A percentile compares a stretch with the other conserved stretches of the same genome.
phyloP scores from a whole-genome alignment of 2,329 filamentous ascomycete species.

The Xylariaceae sp. region DNA sequence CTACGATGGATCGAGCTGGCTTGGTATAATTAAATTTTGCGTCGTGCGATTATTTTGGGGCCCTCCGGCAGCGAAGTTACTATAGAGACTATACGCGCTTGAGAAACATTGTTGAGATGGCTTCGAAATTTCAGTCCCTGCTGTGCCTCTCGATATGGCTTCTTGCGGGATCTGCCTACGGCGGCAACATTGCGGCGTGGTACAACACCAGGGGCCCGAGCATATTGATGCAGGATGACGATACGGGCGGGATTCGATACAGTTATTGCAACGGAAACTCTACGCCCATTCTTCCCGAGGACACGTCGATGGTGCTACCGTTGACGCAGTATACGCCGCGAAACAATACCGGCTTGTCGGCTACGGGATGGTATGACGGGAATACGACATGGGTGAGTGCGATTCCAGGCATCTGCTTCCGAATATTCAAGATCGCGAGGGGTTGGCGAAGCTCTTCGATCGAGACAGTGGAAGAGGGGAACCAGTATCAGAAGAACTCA shows the following conservation, averaged over 20 bases:
- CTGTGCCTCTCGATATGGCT: slow-evolving; percentile 14
- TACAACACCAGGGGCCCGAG: slow-evolving; percentile 29
- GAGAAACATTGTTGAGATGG: background rate
- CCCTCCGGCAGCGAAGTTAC: no score
- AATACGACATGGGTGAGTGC: slow-evolving; percentile 25
- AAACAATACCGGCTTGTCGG: slow-evolving; percentile 30
- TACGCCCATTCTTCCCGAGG: slow-evolving; percentile 30
- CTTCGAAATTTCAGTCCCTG: background rate
- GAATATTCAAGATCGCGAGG: background rate
- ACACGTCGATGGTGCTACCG: slow-evolving; percentile 25
- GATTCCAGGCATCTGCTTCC: background rate
- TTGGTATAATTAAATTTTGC: no score
- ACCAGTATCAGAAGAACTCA: background rate
- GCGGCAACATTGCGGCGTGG: slow-evolving; percentile 32
- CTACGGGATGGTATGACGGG: slow-evolving; percentile 30
- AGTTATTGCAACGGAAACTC: slow-evolving; percentile 29
- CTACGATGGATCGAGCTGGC: no score
- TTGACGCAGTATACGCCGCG: slow-evolving; percentile 24
- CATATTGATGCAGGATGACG: slow-evolving; percentile 32
- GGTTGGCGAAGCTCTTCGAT: no score
- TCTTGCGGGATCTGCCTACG: slow-evolving; percentile 16
- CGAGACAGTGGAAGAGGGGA: background rate
- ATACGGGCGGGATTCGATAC: slow-evolving; percentile 31
- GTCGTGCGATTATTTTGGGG: no score
- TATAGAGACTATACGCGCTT: no score